These are phyloP conservation scores for Sugiyamaella lignohabitans DNA, from an alignment of 805 yeast genomes.

Conservation along the genomic window DNA sequence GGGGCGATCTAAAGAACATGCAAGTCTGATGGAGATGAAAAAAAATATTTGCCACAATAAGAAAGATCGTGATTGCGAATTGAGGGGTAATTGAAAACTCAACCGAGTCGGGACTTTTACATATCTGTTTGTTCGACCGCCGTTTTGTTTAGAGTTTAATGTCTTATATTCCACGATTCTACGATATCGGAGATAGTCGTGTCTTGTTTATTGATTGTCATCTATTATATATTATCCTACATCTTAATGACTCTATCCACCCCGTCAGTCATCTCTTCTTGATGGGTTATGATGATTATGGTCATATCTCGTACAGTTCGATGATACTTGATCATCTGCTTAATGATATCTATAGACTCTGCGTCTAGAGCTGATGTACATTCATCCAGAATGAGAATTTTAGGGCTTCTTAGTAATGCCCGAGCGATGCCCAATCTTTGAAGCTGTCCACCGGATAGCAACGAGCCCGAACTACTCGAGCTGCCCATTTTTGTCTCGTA, in stretches of 20 bases:
- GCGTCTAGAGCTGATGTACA: slow-evolving; percentile 84
- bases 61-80: too few relatives aligned
- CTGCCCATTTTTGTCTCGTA: slow-evolving; percentile 55
- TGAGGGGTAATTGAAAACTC: too few relatives aligned
- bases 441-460: slow-evolving; percentile 83
- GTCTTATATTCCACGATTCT: too few relatives aligned
- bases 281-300: slow-evolving; percentile 66
- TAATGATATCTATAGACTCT: slow-evolving; percentile 46
- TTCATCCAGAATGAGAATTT: slow-evolving; percentile 69
- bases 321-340: slow-evolving; percentile 40
- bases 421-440: slow-evolving; percentile 83
- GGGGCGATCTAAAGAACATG: too few relatives aligned
- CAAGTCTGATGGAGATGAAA: too few relatives aligned
- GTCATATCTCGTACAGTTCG: slow-evolving; percentile 35
- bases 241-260: not conserved
- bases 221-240: too few relatives aligned
- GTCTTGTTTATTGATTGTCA: too few relatives aligned
- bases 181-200: too few relatives aligned
- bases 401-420: slow-evolving; percentile 64
- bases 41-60: too few relatives aligned
- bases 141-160: too few relatives aligned
- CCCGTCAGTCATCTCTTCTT: not conserved
- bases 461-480: slow-evolving; percentile 29
- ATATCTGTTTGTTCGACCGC: too few relatives aligned
- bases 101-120: too few relatives aligned